Evolutionary conservation across 148 eudicot species (phyloP).

Genomic region (Vaccinium macrocarpon): DNA sequence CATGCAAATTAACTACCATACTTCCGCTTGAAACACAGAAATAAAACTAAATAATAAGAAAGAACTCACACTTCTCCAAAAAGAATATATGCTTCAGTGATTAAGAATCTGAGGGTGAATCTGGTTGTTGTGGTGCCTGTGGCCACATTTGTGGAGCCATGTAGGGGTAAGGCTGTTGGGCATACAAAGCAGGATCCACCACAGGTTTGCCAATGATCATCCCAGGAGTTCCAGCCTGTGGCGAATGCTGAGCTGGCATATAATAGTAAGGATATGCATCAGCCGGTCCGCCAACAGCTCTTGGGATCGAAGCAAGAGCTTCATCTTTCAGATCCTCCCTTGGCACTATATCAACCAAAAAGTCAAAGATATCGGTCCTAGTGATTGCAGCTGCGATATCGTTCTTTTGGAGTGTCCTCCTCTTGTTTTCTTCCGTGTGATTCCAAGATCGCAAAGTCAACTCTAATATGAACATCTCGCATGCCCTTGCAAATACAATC

Average conservation of each 20-base stretch:
- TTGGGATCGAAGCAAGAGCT: slow-evolving; percentile 53
- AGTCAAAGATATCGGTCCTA: slow-evolving; percentile 75
- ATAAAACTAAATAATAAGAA: not conserved
- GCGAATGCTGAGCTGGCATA: slow-evolving; percentile 63
- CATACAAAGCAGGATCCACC: slow-evolving; percentile 48
- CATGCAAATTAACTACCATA: not conserved
- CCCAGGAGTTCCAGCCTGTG: slow-evolving; percentile 57
- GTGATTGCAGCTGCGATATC: slow-evolving; percentile 80
- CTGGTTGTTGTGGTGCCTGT: slow-evolving; percentile 54
- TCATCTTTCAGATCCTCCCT: slow-evolving; percentile 79
- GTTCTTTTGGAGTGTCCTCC: slow-evolving; percentile 75
- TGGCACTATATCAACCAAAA: slow-evolving; percentile 73
- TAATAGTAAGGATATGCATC: slow-evolving; percentile 66
- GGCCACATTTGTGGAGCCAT: slow-evolving; percentile 74
- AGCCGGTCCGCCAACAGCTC: slow-evolving; percentile 55
- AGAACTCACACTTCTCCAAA: slow-evolving; percentile 18
- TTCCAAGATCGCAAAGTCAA: slow-evolving; percentile 72
- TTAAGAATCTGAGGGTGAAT: slow-evolving; percentile 67
- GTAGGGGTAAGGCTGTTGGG: slow-evolving; percentile 55
- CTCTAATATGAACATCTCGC: slow-evolving; percentile 81
- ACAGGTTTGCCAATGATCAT: slow-evolving; percentile 60
- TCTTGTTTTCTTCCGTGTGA: slow-evolving; percentile 78
- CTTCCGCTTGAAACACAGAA: not conserved
- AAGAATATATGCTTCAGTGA: slow-evolving; percentile 5
- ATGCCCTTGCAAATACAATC: slow-evolving; percentile 71